Percentiles rank a stretch among this genome's conserved stretches.
phyloP scores from a whole-genome alignment of 2,329 filamentous ascomycete species.

The Curvularia hawaiiensis region DNA sequence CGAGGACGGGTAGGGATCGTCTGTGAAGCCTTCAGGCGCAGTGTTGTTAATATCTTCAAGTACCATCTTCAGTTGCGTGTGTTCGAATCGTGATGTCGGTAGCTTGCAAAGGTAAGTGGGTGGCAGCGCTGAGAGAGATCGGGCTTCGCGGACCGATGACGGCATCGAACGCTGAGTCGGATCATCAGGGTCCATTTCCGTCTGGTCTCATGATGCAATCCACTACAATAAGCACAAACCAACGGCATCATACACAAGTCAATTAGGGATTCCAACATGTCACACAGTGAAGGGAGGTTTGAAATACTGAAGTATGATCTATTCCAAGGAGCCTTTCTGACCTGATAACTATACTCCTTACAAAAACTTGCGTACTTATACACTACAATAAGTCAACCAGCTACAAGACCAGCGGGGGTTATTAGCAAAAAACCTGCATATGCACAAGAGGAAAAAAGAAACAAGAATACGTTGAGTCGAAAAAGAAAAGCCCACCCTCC shows the following conservation, averaged over 20 bases:
- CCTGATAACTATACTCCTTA: conserved; percentile 9
- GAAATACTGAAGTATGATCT: conserved; percentile 12
- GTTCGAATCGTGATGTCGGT: conserved; percentile 37
- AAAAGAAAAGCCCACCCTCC: conserved; percentile 8
- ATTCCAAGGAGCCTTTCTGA: conserved; percentile 12
- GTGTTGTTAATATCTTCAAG: conserved; percentile 45
- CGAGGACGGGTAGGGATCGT: conserved; percentile 42
- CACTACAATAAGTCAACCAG: conserved; percentile 13
- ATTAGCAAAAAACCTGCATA: conserved; percentile 14
- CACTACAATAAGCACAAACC: background rate
- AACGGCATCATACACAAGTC: background rate
- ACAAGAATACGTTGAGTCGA: conserved; percentile 8
- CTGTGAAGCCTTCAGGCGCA: conserved; percentile 39
- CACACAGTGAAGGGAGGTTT: background rate
- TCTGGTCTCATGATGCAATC: conserved; percentile 9
- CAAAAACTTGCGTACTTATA: conserved; percentile 20
- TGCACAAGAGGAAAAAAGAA: conserved; percentile 19
- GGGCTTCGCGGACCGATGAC: conserved; percentile 33
- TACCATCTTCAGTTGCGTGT: conserved; percentile 43
- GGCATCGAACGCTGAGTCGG: conserved; percentile 24
- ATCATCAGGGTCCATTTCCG: conserved; percentile 18
- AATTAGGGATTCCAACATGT: background rate
- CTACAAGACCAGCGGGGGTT: conserved; percentile 4
- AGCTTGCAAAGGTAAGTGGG: conserved; percentile 35
- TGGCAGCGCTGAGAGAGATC: conserved; percentile 8